phyloP scores from a whole-genome alignment of 352 stramenopile species.

The Pythium utonaiense region DNA sequence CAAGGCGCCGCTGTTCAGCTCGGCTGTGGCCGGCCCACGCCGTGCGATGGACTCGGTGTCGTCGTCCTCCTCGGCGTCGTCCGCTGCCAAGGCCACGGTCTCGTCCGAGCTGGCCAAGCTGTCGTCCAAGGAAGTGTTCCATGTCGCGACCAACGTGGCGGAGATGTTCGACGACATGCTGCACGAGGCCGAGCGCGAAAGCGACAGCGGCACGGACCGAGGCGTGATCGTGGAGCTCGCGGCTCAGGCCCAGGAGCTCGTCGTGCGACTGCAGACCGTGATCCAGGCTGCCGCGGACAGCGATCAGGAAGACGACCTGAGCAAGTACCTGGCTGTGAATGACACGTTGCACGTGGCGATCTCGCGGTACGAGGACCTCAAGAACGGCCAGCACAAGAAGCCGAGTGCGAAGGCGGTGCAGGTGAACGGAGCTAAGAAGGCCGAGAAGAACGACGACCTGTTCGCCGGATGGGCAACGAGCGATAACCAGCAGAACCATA shows the following conservation, averaged over 20 bases:
- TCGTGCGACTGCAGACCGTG: conserved; percentile 53
- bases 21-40: conserved; percentile 1
- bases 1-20: conserved; percentile 29
- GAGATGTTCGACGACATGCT: conserved; percentile 88
- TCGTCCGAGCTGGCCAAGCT: conserved; percentile 38
- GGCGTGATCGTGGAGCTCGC: conserved; percentile 74
- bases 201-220: conserved; percentile 31
- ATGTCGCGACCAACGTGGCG: conserved; percentile 57
- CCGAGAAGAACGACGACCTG: background rate
- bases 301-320: conserved; percentile 49
- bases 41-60: conserved; percentile 2
- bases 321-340: conserved; percentile 68
- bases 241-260: conserved; percentile 52
- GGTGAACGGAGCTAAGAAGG: conserved; percentile 16
- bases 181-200: conserved; percentile 58
- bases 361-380: conserved; percentile 52
- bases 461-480: conserved; percentile 6
- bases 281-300: conserved; percentile 59
- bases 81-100: conserved; percentile 11
- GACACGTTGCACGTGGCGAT: conserved; percentile 57
- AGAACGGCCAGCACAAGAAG: conserved; percentile 18
- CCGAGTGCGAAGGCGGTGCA: conserved; percentile 10
- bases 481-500: conserved; percentile 26
- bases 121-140: conserved; percentile 53
- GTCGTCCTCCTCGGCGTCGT: conserved; percentile 6